Percentiles rank a stretch among this genome's conserved stretches.
These are phyloP conservation scores for Starmerella apicola DNA, from an alignment of 805 yeast genomes.

Conservation along the genomic window DNA sequence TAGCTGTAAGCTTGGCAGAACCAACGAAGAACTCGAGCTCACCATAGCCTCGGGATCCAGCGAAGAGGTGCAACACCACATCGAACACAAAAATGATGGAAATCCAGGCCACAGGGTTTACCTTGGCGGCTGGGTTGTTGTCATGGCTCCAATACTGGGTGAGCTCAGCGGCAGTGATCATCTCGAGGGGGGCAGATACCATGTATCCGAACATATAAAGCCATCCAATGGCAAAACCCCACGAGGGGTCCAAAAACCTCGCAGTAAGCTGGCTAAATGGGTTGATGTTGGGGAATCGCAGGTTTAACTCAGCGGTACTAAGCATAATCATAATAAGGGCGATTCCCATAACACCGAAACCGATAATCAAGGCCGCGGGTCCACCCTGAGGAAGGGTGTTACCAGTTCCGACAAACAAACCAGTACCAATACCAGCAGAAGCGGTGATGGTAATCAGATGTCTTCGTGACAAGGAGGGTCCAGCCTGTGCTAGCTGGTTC, in stretches of 20 bases:
- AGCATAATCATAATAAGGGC: conserved; percentile 58
- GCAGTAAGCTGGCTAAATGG: conserved; percentile 57
- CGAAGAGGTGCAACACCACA: conserved; percentile 23
- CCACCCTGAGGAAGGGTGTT: conserved; percentile 59
- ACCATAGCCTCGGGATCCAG: conserved; percentile 47
- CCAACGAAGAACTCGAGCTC: conserved; percentile 56
- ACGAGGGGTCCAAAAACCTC: conserved; percentile 51
- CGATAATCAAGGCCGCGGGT: conserved; percentile 41
- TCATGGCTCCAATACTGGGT: conserved; percentile 42
- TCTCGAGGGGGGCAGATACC: conserved; percentile 49
- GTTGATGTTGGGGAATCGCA: conserved; percentile 51
- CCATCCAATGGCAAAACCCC: conserved; percentile 60
- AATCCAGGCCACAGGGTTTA: conserved; percentile 45
- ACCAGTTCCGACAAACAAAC: conserved; percentile 67
- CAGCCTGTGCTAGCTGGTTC: conserved; percentile 34
- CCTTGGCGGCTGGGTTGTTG: conserved; percentile 29
- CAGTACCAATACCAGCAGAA: conserved; percentile 78
- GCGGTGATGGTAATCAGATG: conserved; percentile 63
- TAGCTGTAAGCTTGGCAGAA: conserved; percentile 43
- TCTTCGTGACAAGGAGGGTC: conserved; percentile 30
- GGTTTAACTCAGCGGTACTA: conserved; percentile 57
- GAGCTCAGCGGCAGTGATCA: conserved; percentile 48
- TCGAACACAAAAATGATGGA: conserved; percentile 42
- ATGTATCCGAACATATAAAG: conserved; percentile 45
- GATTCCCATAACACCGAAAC: conserved; percentile 59